Base-by-base conservation (phyloP, 1,284 basidiomycete species). In the Cutaneotrichosporon curvatum region DNA sequence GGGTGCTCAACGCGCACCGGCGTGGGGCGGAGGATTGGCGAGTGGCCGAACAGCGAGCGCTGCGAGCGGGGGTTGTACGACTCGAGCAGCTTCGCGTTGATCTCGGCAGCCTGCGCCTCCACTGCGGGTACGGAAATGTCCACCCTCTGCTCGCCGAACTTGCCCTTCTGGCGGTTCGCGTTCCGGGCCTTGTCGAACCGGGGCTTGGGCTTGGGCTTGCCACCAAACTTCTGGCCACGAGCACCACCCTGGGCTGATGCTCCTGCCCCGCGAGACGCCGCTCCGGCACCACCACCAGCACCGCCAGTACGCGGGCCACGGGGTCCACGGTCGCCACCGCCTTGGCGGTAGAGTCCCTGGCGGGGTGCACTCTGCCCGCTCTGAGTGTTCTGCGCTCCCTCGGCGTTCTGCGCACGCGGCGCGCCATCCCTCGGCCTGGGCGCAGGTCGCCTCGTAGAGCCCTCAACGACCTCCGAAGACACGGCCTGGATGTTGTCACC, bases 401-500 rank as follows among this genome's bases (percentile, higher is more conserved):
- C n/a, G n/a, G n/a, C n/a, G n/a, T n/a, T n/a, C n/a, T n/a, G n/a
- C n/a, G n/a, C n/a, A n/a, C n/a, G n/a, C n/a, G n/a, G n/a, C n/a
- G n/a, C n/a, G n/a, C n/a, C n/a, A n/a, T n/a, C n/a, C n/a, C n/a
- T n/a, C n/a, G n/a, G n/a, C n/a, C n/a, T n/a, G n/a, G n/a, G n/a
- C n/a, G n/a, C n/a, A n/a, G n/a, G n/a, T n/a, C n/a, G n/a, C n/a
- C n/a, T n/a, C n/a, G n/a, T n/a, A n/a, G 45, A 16, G 23, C 42
- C 42, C 42, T 51, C 50, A 31, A 51, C 47, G 25, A 50, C 45
- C 39, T 50, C 48, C 35, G 30, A 15, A 12, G 50, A 42, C 14
- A 47, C 38, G 9, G 40, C 39, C 31, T 37, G n/a, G 16, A 28
- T 12, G 8, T 40, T 18, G 10, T 20, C 28, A 4, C 38, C 14